Evolutionary conservation across 441 rosid genomes (phyloP), one percentile per base, ranked within the genome.

Genomic region (Adansonia gregorii): DNA sequence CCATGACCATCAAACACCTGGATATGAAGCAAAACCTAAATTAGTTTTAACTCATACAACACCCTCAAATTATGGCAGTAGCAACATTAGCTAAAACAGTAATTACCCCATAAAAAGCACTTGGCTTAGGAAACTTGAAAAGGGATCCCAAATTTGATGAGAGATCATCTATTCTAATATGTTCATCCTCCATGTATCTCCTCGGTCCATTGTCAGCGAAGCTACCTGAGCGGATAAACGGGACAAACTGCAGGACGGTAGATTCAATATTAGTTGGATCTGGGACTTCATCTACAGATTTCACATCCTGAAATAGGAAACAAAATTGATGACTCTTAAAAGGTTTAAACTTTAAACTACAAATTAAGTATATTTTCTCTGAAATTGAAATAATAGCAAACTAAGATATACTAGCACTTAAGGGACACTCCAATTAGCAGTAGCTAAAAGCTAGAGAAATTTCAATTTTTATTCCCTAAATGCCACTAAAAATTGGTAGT

Each of bases 1-100:
- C 91, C 94, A 81, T 91, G 94, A 68, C 94, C 94, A 80, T 90
- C 94, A 70, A 90, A 90, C 27, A 88, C 88, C 92, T 89, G 59
- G 35, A 70, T 7, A 55, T 7, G 1, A 60, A 17, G n/a, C 6
- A 46, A 8, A 20, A 73, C 52, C 46, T 19, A 46, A 65, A 55
- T 63, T 41, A 58, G 73, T 77, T n/a, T 55, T 2, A 61, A 17
- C 14, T 11, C 67, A 54, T 46, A 49, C 45, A 58, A 63, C 7
- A 45, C 41, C 51, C 55, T 63, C 73, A 20, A 61, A 73, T 54
- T 70, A 59, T 12, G 8, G 35, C 6, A 67, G 60, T 54, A 71
- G n/a, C 48, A 54, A 71, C 15, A 71, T 15, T 17, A 8, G 24
- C n/a, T n/a, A 19, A 52, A 70, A 66, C 8, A 58, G 20, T 54